Evolutionary conservation across 495 filamentous ascomycete genomes (phyloP).

Genomic region (Hypomontagnella monticulosa): DNA sequence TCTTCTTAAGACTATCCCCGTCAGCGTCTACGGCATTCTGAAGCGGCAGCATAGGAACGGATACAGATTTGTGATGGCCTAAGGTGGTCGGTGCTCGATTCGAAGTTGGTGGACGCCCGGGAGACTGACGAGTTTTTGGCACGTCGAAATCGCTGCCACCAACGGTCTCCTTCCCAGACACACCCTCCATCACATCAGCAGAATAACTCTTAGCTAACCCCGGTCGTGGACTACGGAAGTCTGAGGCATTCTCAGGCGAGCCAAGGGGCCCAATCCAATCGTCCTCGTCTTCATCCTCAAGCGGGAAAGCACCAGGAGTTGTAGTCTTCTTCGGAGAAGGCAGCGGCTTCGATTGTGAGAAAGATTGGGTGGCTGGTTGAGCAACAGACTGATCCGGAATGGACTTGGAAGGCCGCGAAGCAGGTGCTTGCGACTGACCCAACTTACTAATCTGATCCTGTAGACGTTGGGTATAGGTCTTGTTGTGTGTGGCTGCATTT

Average conservation of each 20-base stretch:
- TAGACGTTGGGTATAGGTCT: conserved; percentile 88
- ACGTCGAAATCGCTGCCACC: conserved; percentile 52
- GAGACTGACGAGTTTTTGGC: conserved; percentile 55
- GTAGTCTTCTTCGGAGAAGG: conserved; percentile 48
- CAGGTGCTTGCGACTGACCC: conserved; percentile 74
- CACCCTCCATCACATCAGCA: conserved; percentile 67
- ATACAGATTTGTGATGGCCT: conserved; percentile 63
- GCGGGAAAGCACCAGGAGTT: conserved; percentile 64
- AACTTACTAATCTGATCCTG: conserved; percentile 95
- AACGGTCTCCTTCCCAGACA: conserved; percentile 56
- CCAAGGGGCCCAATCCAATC: conserved; percentile 82
- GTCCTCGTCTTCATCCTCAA: conserved; percentile 69
- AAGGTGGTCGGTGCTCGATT: conserved; percentile 48
- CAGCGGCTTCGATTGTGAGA: conserved; percentile 48
- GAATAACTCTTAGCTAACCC: conserved; percentile 65
- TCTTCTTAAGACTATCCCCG: conserved; percentile 62
- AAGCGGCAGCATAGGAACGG: conserved; percentile 60
- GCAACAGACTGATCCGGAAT: conserved; percentile 62
- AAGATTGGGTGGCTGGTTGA: conserved; percentile 62
- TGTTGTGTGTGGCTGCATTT: conserved; percentile 68
- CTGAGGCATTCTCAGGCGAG: conserved; percentile 43
- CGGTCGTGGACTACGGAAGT: conserved; percentile 55
- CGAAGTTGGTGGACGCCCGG: conserved; percentile 48
- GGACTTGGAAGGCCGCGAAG: conserved; percentile 73
- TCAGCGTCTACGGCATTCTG: conserved; percentile 50